Percentiles rank a stretch among this genome's conserved stretches.
Conservation (phyloP, 2,329 filamentous ascomycete genomes). For the Sporothrix variecibatus region DNA sequence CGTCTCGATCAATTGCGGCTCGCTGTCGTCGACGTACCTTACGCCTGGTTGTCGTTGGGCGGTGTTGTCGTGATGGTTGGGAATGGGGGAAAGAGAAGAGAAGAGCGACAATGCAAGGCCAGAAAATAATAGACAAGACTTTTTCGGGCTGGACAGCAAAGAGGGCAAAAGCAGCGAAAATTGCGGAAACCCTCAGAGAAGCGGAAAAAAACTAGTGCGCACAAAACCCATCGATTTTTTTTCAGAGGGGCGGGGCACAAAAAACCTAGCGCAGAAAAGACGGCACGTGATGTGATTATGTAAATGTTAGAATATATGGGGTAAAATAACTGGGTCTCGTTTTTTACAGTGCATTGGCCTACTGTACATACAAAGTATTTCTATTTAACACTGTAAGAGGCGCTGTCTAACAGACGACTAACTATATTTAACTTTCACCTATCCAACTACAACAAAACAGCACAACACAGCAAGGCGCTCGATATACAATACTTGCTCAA, state of each 20-base stretch:
- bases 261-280: conserved; percentile 13
- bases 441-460: neutral
- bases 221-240: conserved; percentile 28
- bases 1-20: neutral
- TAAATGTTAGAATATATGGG: neutral
- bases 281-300: conserved; percentile 19
- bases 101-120: conserved; percentile 18
- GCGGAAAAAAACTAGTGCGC: conserved; percentile 30
- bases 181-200: conserved; percentile 25
- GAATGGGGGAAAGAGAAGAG: conserved; percentile 21
- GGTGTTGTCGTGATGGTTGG: conserved; percentile 30
- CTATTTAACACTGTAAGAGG: neutral
- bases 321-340: neutral
- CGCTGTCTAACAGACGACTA: neutral
- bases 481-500: neutral
- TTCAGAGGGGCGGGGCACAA: conserved; percentile 27
- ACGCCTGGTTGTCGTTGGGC: conserved; percentile 29
- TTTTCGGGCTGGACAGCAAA: conserved; percentile 16
- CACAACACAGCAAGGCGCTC: neutral
- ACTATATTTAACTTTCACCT: neutral
- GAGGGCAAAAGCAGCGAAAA: conserved; percentile 18
- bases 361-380: too few species aligned
- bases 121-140: conserved; percentile 26
- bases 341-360: neutral
- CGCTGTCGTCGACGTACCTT: conserved; percentile 26